These are phyloP conservation scores for Macadamia integrifolia DNA, from an alignment of 164 flowering plant species.

Conservation along the genomic window DNA sequence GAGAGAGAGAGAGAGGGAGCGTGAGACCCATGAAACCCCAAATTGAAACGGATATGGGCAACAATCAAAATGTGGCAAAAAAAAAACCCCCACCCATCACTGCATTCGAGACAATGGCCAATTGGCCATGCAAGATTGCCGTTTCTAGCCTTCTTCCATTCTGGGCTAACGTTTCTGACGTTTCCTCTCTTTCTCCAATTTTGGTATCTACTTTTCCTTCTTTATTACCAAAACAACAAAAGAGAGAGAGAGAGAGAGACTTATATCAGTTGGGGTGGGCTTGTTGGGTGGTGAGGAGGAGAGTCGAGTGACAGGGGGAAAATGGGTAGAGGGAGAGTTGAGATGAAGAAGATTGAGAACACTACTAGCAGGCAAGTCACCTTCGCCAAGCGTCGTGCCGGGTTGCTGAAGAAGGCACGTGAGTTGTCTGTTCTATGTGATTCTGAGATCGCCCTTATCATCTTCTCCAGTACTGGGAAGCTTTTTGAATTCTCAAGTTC, in stretches of 20 bases:
- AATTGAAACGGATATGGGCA: background rate
- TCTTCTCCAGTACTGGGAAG: slow-evolving; percentile 76
- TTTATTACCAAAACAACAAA: slow-evolving; percentile 10
- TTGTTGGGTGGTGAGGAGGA: background rate
- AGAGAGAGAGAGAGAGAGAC: slow-evolving; percentile 7
- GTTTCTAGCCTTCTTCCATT: slow-evolving; percentile 34
- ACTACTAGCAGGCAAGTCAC: slow-evolving; percentile 78
- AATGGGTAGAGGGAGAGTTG: slow-evolving; percentile 86
- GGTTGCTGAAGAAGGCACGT: slow-evolving; percentile 68
- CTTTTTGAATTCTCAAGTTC: slow-evolving; percentile 67
- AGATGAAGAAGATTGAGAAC: slow-evolving; percentile 81
- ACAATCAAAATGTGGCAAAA: slow-evolving; percentile 36
- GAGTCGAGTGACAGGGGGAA: background rate
- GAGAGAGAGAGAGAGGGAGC: rapidly evolving
- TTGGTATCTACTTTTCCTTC: slow-evolving; percentile 23
- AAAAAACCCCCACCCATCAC: slow-evolving; percentile 12
- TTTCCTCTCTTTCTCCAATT: slow-evolving; percentile 22
- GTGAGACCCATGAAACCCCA: too few relatives aligned
- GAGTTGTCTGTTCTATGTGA: slow-evolving; percentile 69
- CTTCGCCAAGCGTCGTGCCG: slow-evolving; percentile 72
- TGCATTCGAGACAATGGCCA: slow-evolving; percentile 23
- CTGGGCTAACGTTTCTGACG: slow-evolving; percentile 17
- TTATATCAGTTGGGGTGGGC: background rate
- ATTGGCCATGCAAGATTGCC: slow-evolving; percentile 47
- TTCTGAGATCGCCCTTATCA: slow-evolving; percentile 73